Base-by-base conservation (phyloP, 352 stramenopile genomes). In the Hyaloperonospora arabidopsidis region DNA sequence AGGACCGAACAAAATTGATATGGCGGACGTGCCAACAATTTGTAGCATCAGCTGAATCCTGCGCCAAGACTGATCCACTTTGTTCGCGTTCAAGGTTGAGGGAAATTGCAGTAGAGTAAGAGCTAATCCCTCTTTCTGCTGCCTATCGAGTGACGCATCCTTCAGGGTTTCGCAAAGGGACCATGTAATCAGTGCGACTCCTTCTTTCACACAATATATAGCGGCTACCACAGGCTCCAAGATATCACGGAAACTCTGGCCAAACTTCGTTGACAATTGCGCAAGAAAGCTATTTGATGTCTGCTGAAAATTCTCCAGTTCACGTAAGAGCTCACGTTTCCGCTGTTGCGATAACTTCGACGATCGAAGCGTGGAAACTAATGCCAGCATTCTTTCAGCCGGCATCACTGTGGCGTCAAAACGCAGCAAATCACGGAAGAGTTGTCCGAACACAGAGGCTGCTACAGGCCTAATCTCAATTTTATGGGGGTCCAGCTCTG, bases 241-340 rank as follows among this genome's bases (percentile, higher is more conserved):
- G 13, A 97, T 76, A 63, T 97, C 88, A 28, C 75, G 71, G 54
- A 93, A 97, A 25, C 68, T 81, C 15, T 73, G 68, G 0, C 57
- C 65, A 67, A 84, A 96, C 53, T 90, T 89, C 35, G 74, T 73
- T 7, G 65, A 58, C 29, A 94, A 22, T 49, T 88, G 84, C 28
- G 65, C 47, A 17, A 86, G 22, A 40, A 93, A 93, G 49, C 74
- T 93, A 15, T 93, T 79, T 7, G 81, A 91, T 6, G 84, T 94
- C 43, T 93, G 82, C 54, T 95, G 83, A 40, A 95, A 89, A 74
- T 92, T 87, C n/a, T 89, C 77, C 11, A 93, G 47, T 38, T 94
- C 86, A 19, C 84, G 80, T 19, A 89, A 57, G n/a, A 94, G 44
- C 35, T 94, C 81, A 14, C 74, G 67, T 12, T 72, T 80, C 54